Evolutionary conservation across 306 rosid genomes (phyloP).

Genomic region (Astragalus membranaceus): DNA sequence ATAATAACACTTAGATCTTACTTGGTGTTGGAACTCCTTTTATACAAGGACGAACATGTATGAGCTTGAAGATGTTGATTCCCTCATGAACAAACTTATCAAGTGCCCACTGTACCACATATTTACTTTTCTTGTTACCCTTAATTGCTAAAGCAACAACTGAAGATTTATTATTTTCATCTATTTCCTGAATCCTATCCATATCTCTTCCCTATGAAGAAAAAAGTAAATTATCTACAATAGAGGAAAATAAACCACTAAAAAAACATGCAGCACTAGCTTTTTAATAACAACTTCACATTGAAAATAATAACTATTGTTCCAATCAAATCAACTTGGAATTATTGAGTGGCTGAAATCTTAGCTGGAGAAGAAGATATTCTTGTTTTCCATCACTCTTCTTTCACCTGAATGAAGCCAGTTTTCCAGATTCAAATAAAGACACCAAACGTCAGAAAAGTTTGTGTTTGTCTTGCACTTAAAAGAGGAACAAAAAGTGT

Average conservation of each 20-base stretch:
- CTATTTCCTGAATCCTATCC: slow-evolving; percentile 36
- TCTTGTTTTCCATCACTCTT: too few species aligned
- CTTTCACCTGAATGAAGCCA: too few species aligned
- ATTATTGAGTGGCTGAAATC: background rate
- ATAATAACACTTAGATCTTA: slow-evolving; percentile 28
- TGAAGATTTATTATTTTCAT: slow-evolving; percentile 14
- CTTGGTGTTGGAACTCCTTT: slow-evolving; percentile 75
- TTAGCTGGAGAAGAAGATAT: background rate
- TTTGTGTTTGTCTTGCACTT: too few species aligned
- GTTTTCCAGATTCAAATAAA: too few species aligned
- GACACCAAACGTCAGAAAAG: too few species aligned
- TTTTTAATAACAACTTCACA: too few species aligned
- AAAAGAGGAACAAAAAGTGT: background rate
- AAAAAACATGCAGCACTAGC: background rate
- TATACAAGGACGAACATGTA: slow-evolving; percentile 60
- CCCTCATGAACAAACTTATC: slow-evolving; percentile 76
- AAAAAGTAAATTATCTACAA: slow-evolving; percentile 9
- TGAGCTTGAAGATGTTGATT: slow-evolving; percentile 47
- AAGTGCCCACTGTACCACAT: slow-evolving; percentile 74
- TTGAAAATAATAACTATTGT: too few species aligned
- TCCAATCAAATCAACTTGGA: background rate
- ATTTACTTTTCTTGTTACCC: slow-evolving; percentile 71
- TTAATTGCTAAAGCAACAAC: slow-evolving; percentile 69
- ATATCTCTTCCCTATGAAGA: slow-evolving; percentile 16
- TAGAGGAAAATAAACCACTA: background rate